Percentiles rank a stretch among this genome's conserved stretches.
Evolutionary conservation across 495 filamentous ascomycete species (phyloP).

Genomic region (Aspergillus conjunctus): DNA sequence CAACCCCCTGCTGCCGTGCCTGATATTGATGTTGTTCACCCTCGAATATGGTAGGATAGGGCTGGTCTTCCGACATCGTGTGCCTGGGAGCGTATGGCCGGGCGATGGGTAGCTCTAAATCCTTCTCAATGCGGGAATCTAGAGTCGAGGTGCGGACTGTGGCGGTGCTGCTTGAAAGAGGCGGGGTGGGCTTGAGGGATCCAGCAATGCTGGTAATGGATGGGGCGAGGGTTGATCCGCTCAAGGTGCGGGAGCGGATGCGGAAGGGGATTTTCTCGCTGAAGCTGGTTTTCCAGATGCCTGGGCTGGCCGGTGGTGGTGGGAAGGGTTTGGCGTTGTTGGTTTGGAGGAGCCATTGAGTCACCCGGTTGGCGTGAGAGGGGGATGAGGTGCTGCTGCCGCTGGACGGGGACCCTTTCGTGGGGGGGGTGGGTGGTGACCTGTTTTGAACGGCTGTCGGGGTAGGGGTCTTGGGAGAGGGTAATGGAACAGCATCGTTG

Average conservation of each 20-base stretch:
- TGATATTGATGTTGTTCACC: slow-evolving; percentile 22
- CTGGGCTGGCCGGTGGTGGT: not conserved
- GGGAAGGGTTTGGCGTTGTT: slow-evolving; percentile 16
- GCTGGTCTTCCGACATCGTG: slow-evolving; percentile 16
- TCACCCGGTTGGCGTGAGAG: slow-evolving; percentile 33
- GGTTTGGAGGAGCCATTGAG: slow-evolving; percentile 39
- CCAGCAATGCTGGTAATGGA: slow-evolving; percentile 31
- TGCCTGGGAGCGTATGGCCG: slow-evolving; percentile 11
- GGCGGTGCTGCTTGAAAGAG: slow-evolving; percentile 34
- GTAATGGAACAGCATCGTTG: slow-evolving; percentile 9
- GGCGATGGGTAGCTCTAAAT: slow-evolving; percentile 27
- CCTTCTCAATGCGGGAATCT: slow-evolving; percentile 31
- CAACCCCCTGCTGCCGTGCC: not conserved
- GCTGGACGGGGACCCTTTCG: slow-evolving; percentile 8
- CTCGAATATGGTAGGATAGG: slow-evolving; percentile 36
- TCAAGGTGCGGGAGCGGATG: slow-evolving; percentile 43
- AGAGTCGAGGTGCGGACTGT: slow-evolving; percentile 33
- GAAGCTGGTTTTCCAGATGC: slow-evolving; percentile 23
- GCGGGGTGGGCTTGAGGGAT: slow-evolving; percentile 24
- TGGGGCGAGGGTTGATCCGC: slow-evolving; percentile 43
- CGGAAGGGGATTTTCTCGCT: slow-evolving; percentile 32
- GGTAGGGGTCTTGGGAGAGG: slow-evolving; percentile 16
- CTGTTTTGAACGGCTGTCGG: slow-evolving; percentile 23
- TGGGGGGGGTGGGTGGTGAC: slow-evolving; percentile 16
- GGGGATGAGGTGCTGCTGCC: slow-evolving; percentile 20